These are phyloP conservation scores for Leccinum variicolor DNA, from an alignment of 768 basidiomycete species.

Conservation along the genomic window DNA sequence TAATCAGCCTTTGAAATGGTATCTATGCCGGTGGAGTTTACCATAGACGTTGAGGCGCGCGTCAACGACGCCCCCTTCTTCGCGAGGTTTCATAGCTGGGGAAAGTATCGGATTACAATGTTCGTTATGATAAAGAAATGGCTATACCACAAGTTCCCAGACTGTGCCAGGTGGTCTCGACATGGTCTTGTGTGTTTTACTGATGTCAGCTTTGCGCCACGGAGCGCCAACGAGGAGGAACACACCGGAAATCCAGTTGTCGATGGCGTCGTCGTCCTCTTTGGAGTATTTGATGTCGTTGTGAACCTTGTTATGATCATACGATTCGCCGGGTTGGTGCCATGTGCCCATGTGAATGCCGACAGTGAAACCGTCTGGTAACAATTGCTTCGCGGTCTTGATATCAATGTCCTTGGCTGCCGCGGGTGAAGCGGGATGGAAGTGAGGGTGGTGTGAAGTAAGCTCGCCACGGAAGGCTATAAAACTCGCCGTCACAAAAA, in stretches of 20 bases:
- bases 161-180: conserved; percentile 78
- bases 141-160: conserved; percentile 42
- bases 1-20: conserved; percentile 12
- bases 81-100: conserved; percentile 58
- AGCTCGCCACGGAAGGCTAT: conserved; percentile 69
- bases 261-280: conserved; percentile 71
- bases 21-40: background rate
- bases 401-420: conserved; percentile 62
- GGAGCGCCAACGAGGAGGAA: background rate
- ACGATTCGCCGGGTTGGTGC: conserved; percentile 54
- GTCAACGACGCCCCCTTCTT: conserved; percentile 66
- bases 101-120: background rate
- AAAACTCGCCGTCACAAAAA: background rate
- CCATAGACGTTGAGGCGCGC: conserved; percentile 58
- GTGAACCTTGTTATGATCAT: conserved; percentile 54
- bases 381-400: conserved; percentile 58
- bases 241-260: conserved; percentile 56
- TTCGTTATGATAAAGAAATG: background rate
- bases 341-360: conserved; percentile 74
- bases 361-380: conserved; percentile 59
- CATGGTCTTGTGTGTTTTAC: conserved; percentile 41
- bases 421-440: conserved; percentile 67
- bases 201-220: background rate
- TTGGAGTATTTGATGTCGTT: conserved; percentile 63
- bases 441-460: conserved; percentile 69